Evolutionary conservation across 805 yeast genomes (phyloP), one percentile per base, ranked within the genome.

Genomic region (Cyberlindnera maritima): DNA sequence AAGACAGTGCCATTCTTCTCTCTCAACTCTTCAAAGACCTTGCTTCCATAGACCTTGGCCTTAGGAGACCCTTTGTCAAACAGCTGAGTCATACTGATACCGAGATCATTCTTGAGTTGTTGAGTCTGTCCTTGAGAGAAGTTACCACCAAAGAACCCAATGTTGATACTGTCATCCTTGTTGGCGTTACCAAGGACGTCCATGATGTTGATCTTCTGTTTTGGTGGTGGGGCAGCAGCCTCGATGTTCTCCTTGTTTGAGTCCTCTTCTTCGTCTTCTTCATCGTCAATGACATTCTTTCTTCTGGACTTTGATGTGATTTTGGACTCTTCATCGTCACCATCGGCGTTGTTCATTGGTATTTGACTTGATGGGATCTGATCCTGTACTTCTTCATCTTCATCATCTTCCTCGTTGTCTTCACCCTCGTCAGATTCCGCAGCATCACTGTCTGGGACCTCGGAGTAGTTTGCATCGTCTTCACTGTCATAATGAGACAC

Each of bases 141-240:
- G 39, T 57, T 58, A 21, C 62, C 60, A 18, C 61, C 62, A 46
- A 56, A 58, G 18, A 46, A 53, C n/a, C 62, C 62, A 13, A 56
- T 36, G 19, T 58, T 45, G 20, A 52, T 55, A 17, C 41, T 36
- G 7, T 31, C 28, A 13, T 26, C 47, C 18, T 45, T 39, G 19
- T 29, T 18, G 4, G 40, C 25, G 10, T 44, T 40, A 1, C 36
- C 48, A 3, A 43, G 23, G 8, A 34, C 47, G 14, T 39, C 45
- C 14, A 29, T 38, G 20, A 47, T 43, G 33, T 37, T 44, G 31
- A 38, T 28, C 17, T 36, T 37, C 5, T 38, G 38, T 20, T 17
- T 28, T n/a, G n/a, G n/a, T n/a, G n/a, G n/a, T n/a, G 29, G n/a
- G 35, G 18, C 14, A 9, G 21, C 15, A 20, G 47, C 35, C 11